Evolutionary conservation across 1,284 basidiomycete species (phyloP), one percentile per base, ranked within the genome.

Genomic region (Cutaneotrichosporon cyanovorans): DNA sequence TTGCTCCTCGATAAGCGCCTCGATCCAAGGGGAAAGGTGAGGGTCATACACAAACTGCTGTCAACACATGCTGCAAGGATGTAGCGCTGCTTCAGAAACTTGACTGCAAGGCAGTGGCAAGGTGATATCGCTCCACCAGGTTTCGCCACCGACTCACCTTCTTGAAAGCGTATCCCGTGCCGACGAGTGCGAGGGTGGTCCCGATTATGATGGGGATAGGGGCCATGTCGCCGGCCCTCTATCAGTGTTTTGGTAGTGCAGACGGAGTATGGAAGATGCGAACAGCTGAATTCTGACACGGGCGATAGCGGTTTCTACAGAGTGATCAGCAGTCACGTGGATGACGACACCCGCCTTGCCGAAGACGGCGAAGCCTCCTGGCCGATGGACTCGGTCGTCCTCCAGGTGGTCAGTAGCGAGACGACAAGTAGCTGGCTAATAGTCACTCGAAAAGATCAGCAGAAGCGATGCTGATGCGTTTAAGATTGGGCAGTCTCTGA

Each of bases 21-120:
- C 67, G 37, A 69, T 49, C 33, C 56, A 42, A 5, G 60, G 63
- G 1, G 64, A 63, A 11, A 69, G 57, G 39, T 69, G 67, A 0
- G 65, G 64, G 48, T 69, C 67, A 48, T 69, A 69, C 21, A 69
- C 51, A 39, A 63, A 66, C 66, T 69, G 39, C 10, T 8, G 16
- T 48, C 38, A 48, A 42, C 33, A 18, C n/a, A n/a, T n/a, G n/a
- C n/a, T n/a, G n/a, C n/a, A n/a, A n/a, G n/a, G n/a, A n/a, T n/a
- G n/a, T n/a, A n/a, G n/a, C n/a, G n/a, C n/a, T n/a, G n/a, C n/a
- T n/a, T n/a, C n/a, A n/a, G n/a, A n/a, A n/a, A n/a, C n/a, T n/a
- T n/a, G n/a, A n/a, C n/a, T n/a, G n/a, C n/a, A n/a, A n/a, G n/a
- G n/a, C n/a, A n/a, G n/a, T n/a, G n/a, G n/a, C n/a, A n/a, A n/a